Conservation (phyloP, 257 asterid genomes). For the Dorcoceras hygrometricum region DNA sequence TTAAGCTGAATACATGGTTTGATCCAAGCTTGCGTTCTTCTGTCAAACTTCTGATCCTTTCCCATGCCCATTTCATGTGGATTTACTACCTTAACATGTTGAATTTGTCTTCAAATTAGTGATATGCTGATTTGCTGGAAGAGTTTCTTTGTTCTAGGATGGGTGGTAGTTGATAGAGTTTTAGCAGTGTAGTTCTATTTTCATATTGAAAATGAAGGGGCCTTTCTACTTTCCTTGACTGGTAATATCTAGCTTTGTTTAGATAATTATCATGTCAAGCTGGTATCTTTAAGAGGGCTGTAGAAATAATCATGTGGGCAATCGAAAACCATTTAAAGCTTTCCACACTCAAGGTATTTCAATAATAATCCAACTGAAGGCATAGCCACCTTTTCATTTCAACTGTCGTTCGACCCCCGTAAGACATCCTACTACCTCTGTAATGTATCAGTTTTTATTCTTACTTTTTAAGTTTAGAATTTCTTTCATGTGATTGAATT, state of each 20-base stretch:
- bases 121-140: background rate
- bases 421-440: background rate
- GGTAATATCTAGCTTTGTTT: background rate
- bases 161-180: constrained; percentile 5
- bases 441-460: background rate
- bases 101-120: background rate
- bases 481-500: background rate
- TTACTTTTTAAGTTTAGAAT: background rate
- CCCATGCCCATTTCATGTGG: background rate
- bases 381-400: background rate
- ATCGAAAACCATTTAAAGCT: background rate
- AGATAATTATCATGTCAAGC: background rate
- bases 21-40: constrained; percentile 4
- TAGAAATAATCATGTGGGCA: background rate
- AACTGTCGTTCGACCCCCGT: background rate
- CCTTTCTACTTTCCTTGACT: background rate
- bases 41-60: background rate
- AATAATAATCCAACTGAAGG: background rate
- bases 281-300: background rate
- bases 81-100: background rate
- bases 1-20: constrained; percentile 2
- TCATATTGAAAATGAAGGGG: background rate
- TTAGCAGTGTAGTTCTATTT: background rate
- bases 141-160: background rate
- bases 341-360: background rate